Percentiles rank a stretch among this genome's conserved stretches.
These are phyloP conservation scores for Sarocladiaceae sp. DNA, from an alignment of 2,329 filamentous ascomycete species.

Conservation along the genomic window DNA sequence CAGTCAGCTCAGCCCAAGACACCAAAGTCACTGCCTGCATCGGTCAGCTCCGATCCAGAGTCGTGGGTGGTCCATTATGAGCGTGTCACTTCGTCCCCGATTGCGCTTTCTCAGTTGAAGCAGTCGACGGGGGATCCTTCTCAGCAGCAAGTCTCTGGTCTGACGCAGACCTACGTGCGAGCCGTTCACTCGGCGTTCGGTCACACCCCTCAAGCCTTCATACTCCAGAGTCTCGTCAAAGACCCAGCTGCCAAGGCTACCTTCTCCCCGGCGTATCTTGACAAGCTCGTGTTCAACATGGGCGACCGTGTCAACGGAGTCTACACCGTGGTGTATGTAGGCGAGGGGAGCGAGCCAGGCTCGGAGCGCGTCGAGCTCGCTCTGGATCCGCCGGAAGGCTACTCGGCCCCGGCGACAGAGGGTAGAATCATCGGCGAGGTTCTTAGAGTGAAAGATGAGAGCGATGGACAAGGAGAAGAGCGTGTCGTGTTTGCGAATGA, in stretches of 20 bases:
- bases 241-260: slow-evolving; percentile 15
- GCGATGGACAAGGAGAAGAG: not conserved
- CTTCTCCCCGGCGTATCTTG: slow-evolving; percentile 20
- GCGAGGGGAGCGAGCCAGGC: slow-evolving; percentile 1
- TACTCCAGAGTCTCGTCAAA: slow-evolving; percentile 19
- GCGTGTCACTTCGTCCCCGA: slow-evolving; percentile 19
- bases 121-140: not conserved
- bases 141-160: slow-evolving; percentile 11
- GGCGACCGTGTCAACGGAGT: slow-evolving; percentile 26
- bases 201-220: slow-evolving; percentile 25
- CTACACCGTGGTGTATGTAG: slow-evolving; percentile 22
- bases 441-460: too few species aligned
- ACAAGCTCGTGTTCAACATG: slow-evolving; percentile 15
- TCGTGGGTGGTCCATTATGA: slow-evolving; percentile 22
- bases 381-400: slow-evolving; percentile 19
- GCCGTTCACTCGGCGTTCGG: slow-evolving; percentile 24
- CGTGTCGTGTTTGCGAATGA: slow-evolving; percentile 27
- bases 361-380: slow-evolving; percentile 23
- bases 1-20: too few species aligned
- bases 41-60: not conserved
- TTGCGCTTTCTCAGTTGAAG: slow-evolving; percentile 13
- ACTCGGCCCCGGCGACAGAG: slow-evolving; percentile 17
- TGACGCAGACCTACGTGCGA: slow-evolving; percentile 21
- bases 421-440: slow-evolving; percentile 20
- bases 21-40: slow-evolving; percentile 2